phyloP scores from a whole-genome alignment of 306 rosid species.

The Vigna nakashimae region DNA sequence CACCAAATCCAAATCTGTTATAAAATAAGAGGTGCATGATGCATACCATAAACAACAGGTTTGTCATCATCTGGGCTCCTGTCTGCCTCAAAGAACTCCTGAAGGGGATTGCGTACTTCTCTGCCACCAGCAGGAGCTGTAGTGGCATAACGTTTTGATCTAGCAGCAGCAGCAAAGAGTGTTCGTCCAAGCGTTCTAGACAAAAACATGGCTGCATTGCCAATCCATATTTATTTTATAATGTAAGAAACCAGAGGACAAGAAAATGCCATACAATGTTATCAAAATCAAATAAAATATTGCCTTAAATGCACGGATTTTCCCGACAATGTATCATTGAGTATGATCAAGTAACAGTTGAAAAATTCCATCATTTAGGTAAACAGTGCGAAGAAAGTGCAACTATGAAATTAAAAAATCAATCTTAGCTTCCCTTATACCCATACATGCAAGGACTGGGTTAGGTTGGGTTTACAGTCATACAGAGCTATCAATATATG shows the following conservation, averaged over 20 bases:
- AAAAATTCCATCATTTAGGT: not conserved
- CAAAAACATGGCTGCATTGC: slow-evolving; percentile 49
- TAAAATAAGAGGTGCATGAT: slow-evolving; percentile 25
- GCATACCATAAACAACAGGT: slow-evolving; percentile 82
- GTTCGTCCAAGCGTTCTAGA: slow-evolving; percentile 71
- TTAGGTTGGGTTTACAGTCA: not conserved
- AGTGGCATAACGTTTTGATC: slow-evolving; percentile 64
- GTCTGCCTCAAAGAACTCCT: slow-evolving; percentile 79
- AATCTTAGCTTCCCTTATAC: not conserved
- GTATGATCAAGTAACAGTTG: not conserved
- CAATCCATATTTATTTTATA: slow-evolving; percentile 12
- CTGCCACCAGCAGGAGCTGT: slow-evolving; percentile 41
- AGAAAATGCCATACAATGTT: not conserved
- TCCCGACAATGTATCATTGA: not conserved
- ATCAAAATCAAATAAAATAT: slow-evolving; percentile 35
- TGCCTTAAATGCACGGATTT: not conserved
- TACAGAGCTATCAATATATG: not conserved
- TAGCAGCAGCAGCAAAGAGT: slow-evolving; percentile 63
- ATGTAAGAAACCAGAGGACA: slow-evolving; percentile 25
- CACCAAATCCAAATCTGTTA: not conserved
- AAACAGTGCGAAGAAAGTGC: not conserved
- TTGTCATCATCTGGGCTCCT: slow-evolving; percentile 70
- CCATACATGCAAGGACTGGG: not conserved
- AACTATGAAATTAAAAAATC: slow-evolving; percentile 9
- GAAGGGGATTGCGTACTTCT: slow-evolving; percentile 68